Base-by-base conservation (phyloP, 1,284 basidiomycete genomes). In the Hymenochaete sp. region DNA sequence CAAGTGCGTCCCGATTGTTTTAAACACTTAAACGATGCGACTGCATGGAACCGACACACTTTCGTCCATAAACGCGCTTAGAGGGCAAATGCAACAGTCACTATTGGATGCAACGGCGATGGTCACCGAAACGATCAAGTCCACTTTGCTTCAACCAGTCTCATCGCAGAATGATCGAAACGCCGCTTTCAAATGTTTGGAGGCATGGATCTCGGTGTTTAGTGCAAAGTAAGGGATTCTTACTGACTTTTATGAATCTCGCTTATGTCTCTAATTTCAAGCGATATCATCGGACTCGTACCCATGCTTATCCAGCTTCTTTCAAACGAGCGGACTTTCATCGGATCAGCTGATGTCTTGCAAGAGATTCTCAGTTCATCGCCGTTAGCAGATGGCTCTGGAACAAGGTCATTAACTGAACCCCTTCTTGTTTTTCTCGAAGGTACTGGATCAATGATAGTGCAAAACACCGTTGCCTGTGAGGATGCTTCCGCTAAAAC, bases 321-420 rank as follows among this genome's bases (percentile, higher is more conserved):
- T 52, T 67, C 66, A 25, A 68, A 77, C 33, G 75, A 78, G 29
- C 59, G 67, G 0, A 55, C 68, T 0, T 86, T 88, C 55, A 61
- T 75, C 2, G 70, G 78, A 0, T 75, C 81, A 0, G 82, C 81
- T 0, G 79, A 86, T 32, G 74, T 81, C 0, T 59, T 93, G 3
- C 79, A 85, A 57, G 87, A 92, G 55, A 72, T 92, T 42, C 71
- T 91, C 52, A 73, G 77, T 0, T 75, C 77, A 42, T 87, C 87
- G 0, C 70, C 83, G 1, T 69, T 91, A 41, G 70, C 79, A 1
- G 76, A 79, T 51, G 85, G 87, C 1, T 73, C 81, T 4, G 88
- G 82, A 0, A 71, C 72, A 9, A 75, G 75, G 52, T 73, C 79
- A 3, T 69, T 92, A 24, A 90, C 89, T 0, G 85, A 92, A 57